A percentile compares a stretch with the other conserved stretches of the same genome.
These are phyloP conservation scores for Dioscorea alata DNA, from an alignment of 106 monocot genomes.

Conservation along the genomic window DNA sequence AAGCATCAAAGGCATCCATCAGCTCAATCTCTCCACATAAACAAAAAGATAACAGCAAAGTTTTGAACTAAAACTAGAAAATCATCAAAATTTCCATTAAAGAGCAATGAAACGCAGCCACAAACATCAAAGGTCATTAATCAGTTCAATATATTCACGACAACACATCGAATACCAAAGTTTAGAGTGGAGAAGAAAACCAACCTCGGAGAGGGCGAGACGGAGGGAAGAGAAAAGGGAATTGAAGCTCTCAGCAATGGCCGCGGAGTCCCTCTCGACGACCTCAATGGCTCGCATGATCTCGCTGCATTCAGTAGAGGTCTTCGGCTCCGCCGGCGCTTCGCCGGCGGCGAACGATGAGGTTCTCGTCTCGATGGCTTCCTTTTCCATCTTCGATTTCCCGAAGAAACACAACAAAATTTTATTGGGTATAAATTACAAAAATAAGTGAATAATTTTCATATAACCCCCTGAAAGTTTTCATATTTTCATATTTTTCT, in stretches of 20 bases:
- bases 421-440: no score
- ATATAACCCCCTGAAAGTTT: no score
- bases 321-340: not conserved
- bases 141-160: not conserved
- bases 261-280: constrained; percentile 57
- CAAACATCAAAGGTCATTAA: no score
- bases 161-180: not conserved
- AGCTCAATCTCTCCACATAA: not conserved
- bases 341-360: not conserved
- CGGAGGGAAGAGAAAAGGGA: constrained; percentile 61
- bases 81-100: not conserved
- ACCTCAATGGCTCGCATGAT: constrained; percentile 48
- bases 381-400: not conserved
- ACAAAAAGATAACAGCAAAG: not conserved
- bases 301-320: constrained; percentile 16
- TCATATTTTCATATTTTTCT: no score
- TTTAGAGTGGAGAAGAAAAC: not conserved
- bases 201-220: constrained; percentile 44
- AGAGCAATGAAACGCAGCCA: no score
- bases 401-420: no score
- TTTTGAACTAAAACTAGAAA: no score
- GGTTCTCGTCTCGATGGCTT: not conserved
- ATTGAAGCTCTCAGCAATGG: constrained; percentile 59
- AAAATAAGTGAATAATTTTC: no score
- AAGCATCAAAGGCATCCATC: no score